Conservation (phyloP, 352 stramenopile species). For the Phytophthora pluvialis region DNA sequence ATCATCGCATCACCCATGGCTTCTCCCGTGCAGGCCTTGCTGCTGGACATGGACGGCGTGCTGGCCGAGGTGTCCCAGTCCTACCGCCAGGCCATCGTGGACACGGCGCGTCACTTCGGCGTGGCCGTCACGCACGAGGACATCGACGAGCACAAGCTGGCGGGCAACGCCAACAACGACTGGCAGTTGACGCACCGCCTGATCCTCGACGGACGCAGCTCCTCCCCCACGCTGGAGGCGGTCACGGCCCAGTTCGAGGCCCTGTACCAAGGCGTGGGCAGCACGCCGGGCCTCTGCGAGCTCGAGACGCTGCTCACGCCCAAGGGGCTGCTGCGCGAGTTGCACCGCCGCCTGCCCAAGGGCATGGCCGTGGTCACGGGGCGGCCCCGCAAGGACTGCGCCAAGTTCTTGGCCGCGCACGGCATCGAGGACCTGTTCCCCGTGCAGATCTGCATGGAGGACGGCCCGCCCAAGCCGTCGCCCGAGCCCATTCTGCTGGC, state of each 20-base stretch:
- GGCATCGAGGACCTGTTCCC: slow-evolving; percentile 89
- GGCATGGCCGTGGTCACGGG: slow-evolving; percentile 94
- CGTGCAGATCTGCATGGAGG: slow-evolving; percentile 95
- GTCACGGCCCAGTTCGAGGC: slow-evolving; percentile 96
- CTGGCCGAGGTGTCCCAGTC: slow-evolving; percentile 95
- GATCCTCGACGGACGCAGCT: slow-evolving; percentile 55
- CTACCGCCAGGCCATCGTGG: slow-evolving; percentile 93
- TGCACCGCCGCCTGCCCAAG: slow-evolving; percentile 81
- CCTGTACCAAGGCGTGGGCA: slow-evolving; percentile 92
- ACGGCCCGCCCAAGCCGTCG: slow-evolving; percentile 94
- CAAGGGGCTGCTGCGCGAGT: slow-evolving; percentile 83
- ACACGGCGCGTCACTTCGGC: slow-evolving; percentile 88
- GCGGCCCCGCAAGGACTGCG: slow-evolving; percentile 93
- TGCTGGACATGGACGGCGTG: slow-evolving; percentile 98
- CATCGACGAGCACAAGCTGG: slow-evolving; percentile 92
- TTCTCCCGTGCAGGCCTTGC: slow-evolving; percentile 66
- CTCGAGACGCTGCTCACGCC: slow-evolving; percentile 93
- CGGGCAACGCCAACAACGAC: slow-evolving; percentile 97
- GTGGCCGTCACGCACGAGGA: slow-evolving; percentile 88
- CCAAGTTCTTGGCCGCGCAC: slow-evolving; percentile 92
- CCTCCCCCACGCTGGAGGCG: slow-evolving; percentile 79
- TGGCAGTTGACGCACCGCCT: slow-evolving; percentile 95
- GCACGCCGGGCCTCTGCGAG: slow-evolving; percentile 80
- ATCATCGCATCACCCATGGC: slow-evolving; percentile 9
- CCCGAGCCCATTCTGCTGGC: slow-evolving; percentile 89